These are phyloP conservation scores for Blastobotrys petasosporus DNA, from an alignment of 1,139 yeast species.

Conservation along the genomic window DNA sequence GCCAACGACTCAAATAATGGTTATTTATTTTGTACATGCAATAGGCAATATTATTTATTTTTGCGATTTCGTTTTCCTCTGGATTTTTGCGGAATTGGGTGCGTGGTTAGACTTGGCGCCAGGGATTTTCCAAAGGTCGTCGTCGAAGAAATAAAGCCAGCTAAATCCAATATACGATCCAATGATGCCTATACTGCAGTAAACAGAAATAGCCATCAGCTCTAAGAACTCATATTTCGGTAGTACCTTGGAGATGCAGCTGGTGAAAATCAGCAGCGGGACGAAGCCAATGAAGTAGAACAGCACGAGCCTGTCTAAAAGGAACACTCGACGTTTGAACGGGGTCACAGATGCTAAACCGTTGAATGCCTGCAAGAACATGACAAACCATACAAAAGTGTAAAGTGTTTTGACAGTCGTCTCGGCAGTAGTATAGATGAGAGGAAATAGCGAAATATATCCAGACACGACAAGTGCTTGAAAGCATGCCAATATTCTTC, in stretches of 20 bases:
- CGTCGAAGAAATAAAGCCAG: slow-evolving; percentile 71
- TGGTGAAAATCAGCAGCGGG: slow-evolving; percentile 55
- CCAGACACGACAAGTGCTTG: slow-evolving; percentile 75
- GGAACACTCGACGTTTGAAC: slow-evolving; percentile 46
- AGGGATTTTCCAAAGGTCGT: slow-evolving; percentile 25
- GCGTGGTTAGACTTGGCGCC: not conserved
- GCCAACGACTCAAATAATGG: not conserved
- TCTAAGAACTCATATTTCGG: slow-evolving; percentile 56
- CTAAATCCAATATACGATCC: slow-evolving; percentile 85
- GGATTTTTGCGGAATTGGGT: not conserved
- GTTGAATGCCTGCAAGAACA: slow-evolving; percentile 65
- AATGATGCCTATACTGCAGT: slow-evolving; percentile 79
- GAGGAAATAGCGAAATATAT: slow-evolving; percentile 81
- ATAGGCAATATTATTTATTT: not conserved
- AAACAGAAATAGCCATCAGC: slow-evolving; percentile 76
- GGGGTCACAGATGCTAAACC: slow-evolving; percentile 58
- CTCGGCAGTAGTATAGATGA: slow-evolving; percentile 75
- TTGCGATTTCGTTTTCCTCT: not conserved
- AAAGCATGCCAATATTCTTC: slow-evolving; percentile 49
- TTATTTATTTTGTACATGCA: not conserved
- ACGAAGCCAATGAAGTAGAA: slow-evolving; percentile 63
- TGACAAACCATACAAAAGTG: slow-evolving; percentile 80
- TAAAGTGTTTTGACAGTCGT: slow-evolving; percentile 71
- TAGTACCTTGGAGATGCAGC: slow-evolving; percentile 51
- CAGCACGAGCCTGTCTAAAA: slow-evolving; percentile 65